Percentiles rank a stretch among this genome's conserved stretches.
These are phyloP conservation scores for Boletus rubropictus DNA, from an alignment of 768 basidiomycete genomes.

Conservation along the genomic window DNA sequence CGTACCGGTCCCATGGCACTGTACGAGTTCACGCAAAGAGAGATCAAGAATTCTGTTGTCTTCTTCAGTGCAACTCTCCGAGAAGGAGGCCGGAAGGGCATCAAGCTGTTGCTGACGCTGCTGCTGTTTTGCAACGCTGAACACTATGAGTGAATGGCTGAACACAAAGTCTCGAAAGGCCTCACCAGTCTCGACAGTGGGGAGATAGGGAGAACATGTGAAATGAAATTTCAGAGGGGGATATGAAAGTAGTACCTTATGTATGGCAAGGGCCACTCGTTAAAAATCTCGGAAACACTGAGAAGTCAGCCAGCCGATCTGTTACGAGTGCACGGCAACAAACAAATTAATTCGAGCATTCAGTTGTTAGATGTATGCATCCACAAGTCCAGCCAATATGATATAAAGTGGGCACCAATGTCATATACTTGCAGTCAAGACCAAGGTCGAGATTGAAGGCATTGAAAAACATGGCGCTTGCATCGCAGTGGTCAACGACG, in stretches of 20 bases:
- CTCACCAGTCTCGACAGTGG: slow-evolving; percentile 30
- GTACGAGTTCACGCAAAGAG: slow-evolving; percentile 34
- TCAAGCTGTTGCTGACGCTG: slow-evolving; percentile 28
- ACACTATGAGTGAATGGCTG: neutral
- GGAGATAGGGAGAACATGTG: slow-evolving; percentile 24
- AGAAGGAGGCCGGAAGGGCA: slow-evolving; percentile 27
- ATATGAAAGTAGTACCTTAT: slow-evolving; percentile 1
- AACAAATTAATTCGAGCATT: too few species aligned
- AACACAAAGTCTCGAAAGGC: neutral
- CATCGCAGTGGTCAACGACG: too few species aligned
- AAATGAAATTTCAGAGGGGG: neutral
- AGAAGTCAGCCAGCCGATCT: too few species aligned
- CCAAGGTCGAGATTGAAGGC: too few species aligned
- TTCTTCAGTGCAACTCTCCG: slow-evolving; percentile 28
- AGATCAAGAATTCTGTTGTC: slow-evolving; percentile 34
- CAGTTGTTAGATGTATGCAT: too few species aligned
- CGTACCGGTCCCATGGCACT: slow-evolving; percentile 24
- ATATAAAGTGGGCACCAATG: too few species aligned
- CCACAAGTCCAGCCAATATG: too few species aligned
- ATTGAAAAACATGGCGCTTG: too few species aligned
- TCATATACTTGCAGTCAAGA: too few species aligned
- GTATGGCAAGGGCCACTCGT: neutral
- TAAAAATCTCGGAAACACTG: neutral
- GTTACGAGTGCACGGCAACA: too few species aligned
- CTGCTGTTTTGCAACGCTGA: slow-evolving; percentile 32